Evolutionary conservation across 768 basidiomycete genomes (phyloP), one percentile per base, ranked within the genome.

Genomic region (Candolleomyces eurysporus): DNA sequence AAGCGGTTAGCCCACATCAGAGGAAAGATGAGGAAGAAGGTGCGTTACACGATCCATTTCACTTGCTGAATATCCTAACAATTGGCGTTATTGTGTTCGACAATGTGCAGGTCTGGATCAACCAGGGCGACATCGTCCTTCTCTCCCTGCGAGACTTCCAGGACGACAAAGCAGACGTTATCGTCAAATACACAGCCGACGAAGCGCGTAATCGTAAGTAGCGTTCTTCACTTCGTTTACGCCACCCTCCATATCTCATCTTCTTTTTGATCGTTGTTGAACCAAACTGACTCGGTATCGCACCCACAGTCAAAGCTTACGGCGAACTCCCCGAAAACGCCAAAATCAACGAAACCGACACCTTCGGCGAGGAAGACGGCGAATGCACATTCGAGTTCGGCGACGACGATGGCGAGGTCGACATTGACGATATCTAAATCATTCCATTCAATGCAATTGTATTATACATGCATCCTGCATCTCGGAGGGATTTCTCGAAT

Each of bases 11-110:
- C 94, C 9, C 97, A 99, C 73, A 98, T 99, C 69, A 85, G 97
- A 77, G 97, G 97, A 43, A 98, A 98, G 80, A 96, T 99, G 96
- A 80, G 97, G 68, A 99, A 98, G 79, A 99, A 99, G 91, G 96
- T 90, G 66, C 63, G 85, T 75, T 6, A n/a, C 45, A 31, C 61
- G 8, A 45, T 40, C 48, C 57, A 14, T 40, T 11, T 36, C 19
- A n/a, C 21, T 66, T 30, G n/a, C 58, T n/a, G n/a, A n/a, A n/a
- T n/a, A n/a, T n/a, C n/a, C n/a, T 45, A 17, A 17, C 5, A 11
- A 7, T 8, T 46, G 42, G 4, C n/a, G 3, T 11, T 30, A n/a
- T 57, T 17, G 16, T 26, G 26, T 26, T 30, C 42, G 52, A 32
- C 54, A 3, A 17, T 45, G 40, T 30, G 13, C 56, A 98, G 96